These are phyloP conservation scores for Porogramme epimiltina DNA, from an alignment of 1,284 basidiomycete species.

Conservation along the genomic window DNA sequence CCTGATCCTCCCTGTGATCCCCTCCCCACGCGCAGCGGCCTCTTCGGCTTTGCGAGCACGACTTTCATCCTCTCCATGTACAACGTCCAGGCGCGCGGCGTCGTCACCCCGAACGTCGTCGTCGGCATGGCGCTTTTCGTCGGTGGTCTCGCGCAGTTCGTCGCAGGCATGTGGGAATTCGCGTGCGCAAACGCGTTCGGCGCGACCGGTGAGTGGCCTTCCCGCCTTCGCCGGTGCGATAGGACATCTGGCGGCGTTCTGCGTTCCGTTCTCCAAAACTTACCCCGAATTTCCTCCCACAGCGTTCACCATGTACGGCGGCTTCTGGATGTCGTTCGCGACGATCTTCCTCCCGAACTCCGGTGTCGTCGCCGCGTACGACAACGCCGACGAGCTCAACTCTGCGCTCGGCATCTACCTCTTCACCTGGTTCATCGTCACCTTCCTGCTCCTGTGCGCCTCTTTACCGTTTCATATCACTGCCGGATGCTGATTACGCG, in stretches of 20 bases:
- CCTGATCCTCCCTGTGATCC: neutral
- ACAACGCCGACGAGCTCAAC: conserved; percentile 35
- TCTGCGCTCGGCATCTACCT: conserved; percentile 70
- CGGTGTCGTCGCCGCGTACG: conserved; percentile 58
- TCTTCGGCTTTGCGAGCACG: conserved; percentile 75
- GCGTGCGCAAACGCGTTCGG: conserved; percentile 73
- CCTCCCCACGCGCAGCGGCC: conserved; percentile 43
- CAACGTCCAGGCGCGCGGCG: conserved; percentile 56
- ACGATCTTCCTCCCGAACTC: conserved; percentile 65
- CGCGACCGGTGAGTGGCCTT: conserved; percentile 57
- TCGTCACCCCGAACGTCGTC: conserved; percentile 69
- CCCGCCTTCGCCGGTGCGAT: neutral
- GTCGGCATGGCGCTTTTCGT: conserved; percentile 83
- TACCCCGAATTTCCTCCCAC: conserved; percentile 34
- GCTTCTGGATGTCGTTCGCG: conserved; percentile 83
- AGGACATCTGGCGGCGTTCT: neutral
- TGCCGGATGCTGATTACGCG: neutral
- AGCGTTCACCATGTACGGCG: conserved; percentile 84
- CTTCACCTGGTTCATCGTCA: conserved; percentile 72
- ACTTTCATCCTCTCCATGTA: conserved; percentile 72
- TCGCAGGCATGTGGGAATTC: conserved; percentile 84
- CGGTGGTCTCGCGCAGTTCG: conserved; percentile 81
- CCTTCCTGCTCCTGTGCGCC: conserved; percentile 61
- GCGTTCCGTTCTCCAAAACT: neutral
- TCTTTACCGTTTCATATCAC: neutral